These are phyloP conservation scores for Myrica gale DNA, from an alignment of 306 rosid genomes.

Conservation along the genomic window DNA sequence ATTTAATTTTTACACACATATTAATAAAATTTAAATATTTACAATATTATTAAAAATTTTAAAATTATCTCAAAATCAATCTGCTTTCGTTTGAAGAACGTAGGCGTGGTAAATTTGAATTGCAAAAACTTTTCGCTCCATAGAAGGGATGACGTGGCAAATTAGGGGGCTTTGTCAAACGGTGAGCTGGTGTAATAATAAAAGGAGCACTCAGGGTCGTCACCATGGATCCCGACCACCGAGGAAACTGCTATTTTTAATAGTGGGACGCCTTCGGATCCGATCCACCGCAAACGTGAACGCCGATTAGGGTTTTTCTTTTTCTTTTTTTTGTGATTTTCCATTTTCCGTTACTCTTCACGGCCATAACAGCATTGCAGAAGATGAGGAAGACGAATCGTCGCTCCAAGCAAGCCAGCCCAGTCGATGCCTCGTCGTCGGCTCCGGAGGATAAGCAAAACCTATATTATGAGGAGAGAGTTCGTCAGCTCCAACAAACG, in stretches of 20 bases:
- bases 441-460: constrained; percentile 35
- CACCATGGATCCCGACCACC: neutral
- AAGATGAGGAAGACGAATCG: constrained; percentile 67
- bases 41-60: too few relatives aligned
- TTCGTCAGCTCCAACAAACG: constrained; percentile 54
- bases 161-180: too few relatives aligned
- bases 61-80: too few relatives aligned
- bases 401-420: constrained; percentile 58
- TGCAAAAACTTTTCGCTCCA: constrained; percentile 44
- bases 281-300: constrained; percentile 2
- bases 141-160: constrained; percentile 13
- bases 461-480: constrained; percentile 33
- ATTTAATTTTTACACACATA: too few relatives aligned
- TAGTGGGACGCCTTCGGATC: neutral
- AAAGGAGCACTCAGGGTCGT: neutral
- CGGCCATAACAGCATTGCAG: neutral
- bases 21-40: too few relatives aligned
- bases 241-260: neutral
- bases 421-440: constrained; percentile 34
- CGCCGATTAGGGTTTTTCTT: constrained; percentile 18
- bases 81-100: too few relatives aligned
- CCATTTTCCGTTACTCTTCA: neutral
- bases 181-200: neutral
- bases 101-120: constrained; percentile 49
- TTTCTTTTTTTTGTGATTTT: neutral